Evolutionary conservation across 1,284 basidiomycete genomes (phyloP).

Genomic region (Leccinum solheimii): DNA sequence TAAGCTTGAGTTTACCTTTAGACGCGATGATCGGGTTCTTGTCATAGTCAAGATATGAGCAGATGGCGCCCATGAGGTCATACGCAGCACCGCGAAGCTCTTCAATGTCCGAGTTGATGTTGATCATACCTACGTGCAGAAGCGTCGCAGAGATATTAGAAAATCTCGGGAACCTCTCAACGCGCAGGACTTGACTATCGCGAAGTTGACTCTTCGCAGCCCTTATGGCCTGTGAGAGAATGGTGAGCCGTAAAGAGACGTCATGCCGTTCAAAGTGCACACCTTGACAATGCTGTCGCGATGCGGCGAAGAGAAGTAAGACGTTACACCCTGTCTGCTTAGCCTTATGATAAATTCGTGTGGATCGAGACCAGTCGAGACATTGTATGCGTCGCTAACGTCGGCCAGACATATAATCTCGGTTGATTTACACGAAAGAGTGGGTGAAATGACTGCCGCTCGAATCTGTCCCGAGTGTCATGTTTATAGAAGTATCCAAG

Average conservation of each 20-base stretch:
- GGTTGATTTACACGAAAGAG: conserved; percentile 67
- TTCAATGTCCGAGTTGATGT: conserved; percentile 71
- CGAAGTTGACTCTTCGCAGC: conserved; percentile 68
- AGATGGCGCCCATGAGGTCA: conserved; percentile 76
- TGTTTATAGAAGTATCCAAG: background rate
- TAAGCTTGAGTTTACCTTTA: conserved; percentile 52
- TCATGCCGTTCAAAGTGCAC: conserved; percentile 5
- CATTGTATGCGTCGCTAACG: conserved; percentile 83
- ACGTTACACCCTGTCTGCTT: conserved; percentile 64
- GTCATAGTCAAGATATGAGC: conserved; percentile 76
- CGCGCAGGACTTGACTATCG: conserved; percentile 52
- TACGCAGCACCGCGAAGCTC: conserved; percentile 77
- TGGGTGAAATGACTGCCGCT: conserved; percentile 61
- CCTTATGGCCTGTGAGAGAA: conserved; percentile 54
- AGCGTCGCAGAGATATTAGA: conserved; percentile 83
- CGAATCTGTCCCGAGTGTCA: conserved; percentile 49
- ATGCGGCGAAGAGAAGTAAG: conserved; percentile 67
- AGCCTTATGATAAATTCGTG: conserved; percentile 81
- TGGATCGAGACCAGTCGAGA: conserved; percentile 70
- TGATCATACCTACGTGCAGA: conserved; percentile 79
- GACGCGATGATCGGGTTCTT: conserved; percentile 65
- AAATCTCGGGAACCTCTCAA: conserved; percentile 72
- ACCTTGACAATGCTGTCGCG: conserved; percentile 80
- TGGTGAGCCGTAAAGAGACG: background rate
- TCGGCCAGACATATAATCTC: conserved; percentile 79